Evolutionary conservation across 1,284 basidiomycete species (phyloP).

Genomic region (Kwoniella shivajii): DNA sequence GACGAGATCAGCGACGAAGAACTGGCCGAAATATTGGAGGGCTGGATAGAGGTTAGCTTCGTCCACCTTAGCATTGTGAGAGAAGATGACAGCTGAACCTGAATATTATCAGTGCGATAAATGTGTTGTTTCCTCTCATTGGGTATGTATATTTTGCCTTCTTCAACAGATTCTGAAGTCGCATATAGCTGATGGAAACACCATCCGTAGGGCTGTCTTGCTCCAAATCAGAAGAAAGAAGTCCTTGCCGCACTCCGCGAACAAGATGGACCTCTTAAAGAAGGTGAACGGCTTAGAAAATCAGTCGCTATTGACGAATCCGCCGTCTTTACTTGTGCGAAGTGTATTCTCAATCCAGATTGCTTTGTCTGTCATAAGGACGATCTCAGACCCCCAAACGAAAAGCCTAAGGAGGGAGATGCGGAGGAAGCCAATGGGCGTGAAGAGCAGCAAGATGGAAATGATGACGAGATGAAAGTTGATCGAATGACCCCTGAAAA

Average conservation of each 20-base stretch:
- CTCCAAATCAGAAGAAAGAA: conserved; percentile 66
- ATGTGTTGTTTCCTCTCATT: conserved; percentile 76
- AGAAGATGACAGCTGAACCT: not conserved
- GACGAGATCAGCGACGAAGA: conserved; percentile 62
- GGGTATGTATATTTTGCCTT: conserved; percentile 54
- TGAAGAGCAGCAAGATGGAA: not conserved
- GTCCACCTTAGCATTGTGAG: not conserved
- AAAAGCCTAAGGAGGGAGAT: not conserved
- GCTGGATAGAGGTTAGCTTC: conserved; percentile 67
- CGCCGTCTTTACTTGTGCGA: conserved; percentile 74
- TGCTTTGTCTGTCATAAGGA: conserved; percentile 74
- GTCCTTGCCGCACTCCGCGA: conserved; percentile 66
- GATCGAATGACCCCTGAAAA: not conserved
- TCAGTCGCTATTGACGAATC: conserved; percentile 62
- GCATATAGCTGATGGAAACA: not conserved
- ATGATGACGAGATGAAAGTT: not conserved
- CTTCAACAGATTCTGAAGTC: too few species aligned
- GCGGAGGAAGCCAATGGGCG: not conserved
- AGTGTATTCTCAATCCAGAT: conserved; percentile 72
- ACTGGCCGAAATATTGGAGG: conserved; percentile 63
- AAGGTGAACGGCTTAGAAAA: conserved; percentile 45
- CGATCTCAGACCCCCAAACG: not conserved
- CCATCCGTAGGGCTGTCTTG: conserved; percentile 61
- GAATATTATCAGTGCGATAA: conserved; percentile 61
- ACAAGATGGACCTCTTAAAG: conserved; percentile 48